Base-by-base conservation (phyloP, 345 rosid genomes). In the Chamaenerion angustifolium region DNA sequence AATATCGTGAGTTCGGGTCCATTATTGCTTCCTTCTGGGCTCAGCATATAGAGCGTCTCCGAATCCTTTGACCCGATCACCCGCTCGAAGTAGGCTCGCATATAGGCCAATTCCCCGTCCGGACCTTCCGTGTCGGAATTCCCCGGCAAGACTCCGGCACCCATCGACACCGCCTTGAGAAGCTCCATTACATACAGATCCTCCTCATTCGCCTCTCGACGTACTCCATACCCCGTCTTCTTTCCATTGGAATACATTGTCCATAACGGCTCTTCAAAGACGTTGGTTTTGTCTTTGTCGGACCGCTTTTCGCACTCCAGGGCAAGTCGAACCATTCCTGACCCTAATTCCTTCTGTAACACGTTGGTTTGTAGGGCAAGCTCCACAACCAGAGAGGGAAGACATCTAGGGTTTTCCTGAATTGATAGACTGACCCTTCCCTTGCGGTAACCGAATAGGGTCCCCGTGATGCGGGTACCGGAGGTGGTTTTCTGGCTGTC, bases 1-100 rank as follows among this genome's bases (percentile, higher is more conserved):
- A 31, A 31, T 31, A 31, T 68, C 48, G 83, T 83, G 35, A 87
- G 83, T 57, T 83, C 96, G 0, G 96, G 94, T 42, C 94, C 90
- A 63, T 56, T 79, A 37, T 77, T 76, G 2, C 78, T 76, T 1
- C 78, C 83, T 43, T 83, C 94, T 0, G 96, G 96, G 63, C 94
- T 81, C 63, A 83, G 41, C 96, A 87, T 87, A 54, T 87, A 81
- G 6, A 76, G 52, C 0, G 87, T 86, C 54, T 86, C 88, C 0
- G 93, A 82, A 58, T 86, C 93, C 57, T 74, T 87, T 1, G 96
- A 83, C n/a, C 96, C 96, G 40, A 83, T 69, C 2, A 83, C 73
- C 10, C 84, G 72, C 49, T 87, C 93, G 4, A 83, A 83, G 66
- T 73, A 69, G 49, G 96, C 93, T 45, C 96, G 65, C 57, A 81